These are phyloP conservation scores for Heimioporus sp. DNA, from an alignment of 768 basidiomycete species.

Conservation along the genomic window DNA sequence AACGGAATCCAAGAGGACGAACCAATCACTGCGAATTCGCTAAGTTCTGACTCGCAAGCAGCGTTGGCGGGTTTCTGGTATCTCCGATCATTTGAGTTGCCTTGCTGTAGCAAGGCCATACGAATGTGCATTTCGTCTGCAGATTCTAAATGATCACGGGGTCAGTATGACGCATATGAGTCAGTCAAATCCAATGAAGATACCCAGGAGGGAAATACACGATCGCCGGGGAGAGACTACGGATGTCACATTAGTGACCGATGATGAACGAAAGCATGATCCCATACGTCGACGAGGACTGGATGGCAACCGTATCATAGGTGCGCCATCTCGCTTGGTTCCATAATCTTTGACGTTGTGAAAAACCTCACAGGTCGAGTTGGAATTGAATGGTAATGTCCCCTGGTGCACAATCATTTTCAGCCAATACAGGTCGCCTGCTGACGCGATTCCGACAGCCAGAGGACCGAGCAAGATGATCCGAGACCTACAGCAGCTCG, in stretches of 20 bases:
- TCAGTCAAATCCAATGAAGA: not conserved
- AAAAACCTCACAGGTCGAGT: conserved; percentile 62
- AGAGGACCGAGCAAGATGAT: conserved; percentile 46
- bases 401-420: conserved; percentile 71
- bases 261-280: not conserved
- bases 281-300: conserved; percentile 48
- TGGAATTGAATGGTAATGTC: conserved; percentile 60
- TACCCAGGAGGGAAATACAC: conserved; percentile 81
- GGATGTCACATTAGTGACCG: not conserved
- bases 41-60: conserved; percentile 61
- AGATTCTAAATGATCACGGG: too few species aligned
- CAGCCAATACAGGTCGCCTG: conserved; percentile 58
- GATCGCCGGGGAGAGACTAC: conserved; percentile 53
- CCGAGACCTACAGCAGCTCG: conserved; percentile 34
- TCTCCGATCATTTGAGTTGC: conserved; percentile 76
- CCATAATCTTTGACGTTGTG: conserved; percentile 69
- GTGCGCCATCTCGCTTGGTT: conserved; percentile 54
- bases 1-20: not conserved
- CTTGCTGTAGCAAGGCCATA: too few species aligned
- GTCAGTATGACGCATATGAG: not conserved
- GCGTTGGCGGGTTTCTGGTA: conserved; percentile 62
- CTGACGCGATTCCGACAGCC: conserved; percentile 44
- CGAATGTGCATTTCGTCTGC: too few species aligned
- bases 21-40: conserved; percentile 77
- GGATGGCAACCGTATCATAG: too few species aligned